Evolutionary conservation across 192 early-diverging fungal species (phyloP), one percentile per base, ranked within the genome.

Genomic region (Phycomyces blakesleeanus): DNA sequence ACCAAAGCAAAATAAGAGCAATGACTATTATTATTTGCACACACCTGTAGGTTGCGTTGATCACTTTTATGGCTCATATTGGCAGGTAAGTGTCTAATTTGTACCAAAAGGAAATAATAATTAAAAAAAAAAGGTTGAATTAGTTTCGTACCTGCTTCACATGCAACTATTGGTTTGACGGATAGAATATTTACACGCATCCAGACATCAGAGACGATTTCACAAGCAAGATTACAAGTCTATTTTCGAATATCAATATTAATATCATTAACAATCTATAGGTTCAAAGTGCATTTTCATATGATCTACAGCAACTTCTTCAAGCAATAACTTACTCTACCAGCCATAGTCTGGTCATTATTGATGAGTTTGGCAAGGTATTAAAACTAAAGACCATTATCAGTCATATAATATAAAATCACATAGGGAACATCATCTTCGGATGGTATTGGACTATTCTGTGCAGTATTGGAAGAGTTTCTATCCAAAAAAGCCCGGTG

Each of bases 321-420:
- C 56, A 76, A 34, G 82, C 82, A 0, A 49, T 91, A 5, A 42
- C 75, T 12, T 68, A 76, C 52, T 66, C 84, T 0, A 91, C 85
- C 0, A 22, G 47, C 0, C 51, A 78, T 51, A 85, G 82, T 5
- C 61, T 93, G 24, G 74, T 93, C 1, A 51, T 92, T 0, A 68
- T 93, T 54, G 91, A 93, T 71, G 91, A 93, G 66, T 93, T 91
- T 76, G 90, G 90, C n/a, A 93, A 93, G 61, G 74, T 75, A 67
- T n/a, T n/a, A n/a, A n/a, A n/a, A n/a, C n/a, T n/a, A n/a, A n/a
- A n/a, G n/a, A 34, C 29, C 29, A n/a, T n/a, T n/a, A n/a, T n/a
- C n/a, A n/a, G n/a, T n/a, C n/a, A n/a, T n/a, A n/a, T n/a, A n/a
- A n/a, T n/a, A n/a, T n/a, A n/a, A n/a, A n/a, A n/a, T n/a, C n/a